Base-by-base conservation (phyloP, 768 basidiomycete species). In the Cyclocybe cylindracea region DNA sequence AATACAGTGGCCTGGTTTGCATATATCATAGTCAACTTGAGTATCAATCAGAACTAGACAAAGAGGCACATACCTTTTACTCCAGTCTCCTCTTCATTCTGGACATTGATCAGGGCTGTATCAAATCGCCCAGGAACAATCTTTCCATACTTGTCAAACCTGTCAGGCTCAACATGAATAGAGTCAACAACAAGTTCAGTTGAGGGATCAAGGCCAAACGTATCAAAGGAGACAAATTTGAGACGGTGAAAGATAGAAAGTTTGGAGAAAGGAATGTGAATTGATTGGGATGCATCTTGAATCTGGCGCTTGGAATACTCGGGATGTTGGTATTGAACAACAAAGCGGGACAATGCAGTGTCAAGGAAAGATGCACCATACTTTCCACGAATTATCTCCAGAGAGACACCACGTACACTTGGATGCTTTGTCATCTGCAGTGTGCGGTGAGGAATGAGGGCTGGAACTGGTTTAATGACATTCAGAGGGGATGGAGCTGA, bases 61-160 rank as follows among this genome's bases (percentile, higher is more conserved):
- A 16, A 16, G 16, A 16, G 16, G 16, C 16, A 16, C 16, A 16
- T 34, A 50, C 57, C 57, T 44, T 55, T 8, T 10, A 55, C 39
- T 9, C 57, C 57, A 2, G 10, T 9, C 4, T 44, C 42, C 2
- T 32, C 24, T 7, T 43, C 50, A 2, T 33, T 33, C 14, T 18
- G 31, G 24, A 56, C 32, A 10, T 53, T 48, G 5, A 59, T 34
- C 3, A 59, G 24, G 5, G 48, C 48, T 1, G 49, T 74, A 51
- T 78, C 74, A 59, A 75, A 77, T 3, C 67, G 52, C 1, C 53
- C 66, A 3, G 63, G 62, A 24, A 66, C 48, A 0, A 16, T 6
- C 2, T 50, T 39, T 0, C 60, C 53, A 5, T 54, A 51, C 10
- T 43, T 53, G 43, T 66, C 55, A 11, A 31, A 13, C 1, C 16